A percentile compares a stretch with the other conserved stretches of the same genome.
Evolutionary conservation across 2,329 filamentous ascomycete species (phyloP).

Genomic region (Davidsoniella virescens): DNA sequence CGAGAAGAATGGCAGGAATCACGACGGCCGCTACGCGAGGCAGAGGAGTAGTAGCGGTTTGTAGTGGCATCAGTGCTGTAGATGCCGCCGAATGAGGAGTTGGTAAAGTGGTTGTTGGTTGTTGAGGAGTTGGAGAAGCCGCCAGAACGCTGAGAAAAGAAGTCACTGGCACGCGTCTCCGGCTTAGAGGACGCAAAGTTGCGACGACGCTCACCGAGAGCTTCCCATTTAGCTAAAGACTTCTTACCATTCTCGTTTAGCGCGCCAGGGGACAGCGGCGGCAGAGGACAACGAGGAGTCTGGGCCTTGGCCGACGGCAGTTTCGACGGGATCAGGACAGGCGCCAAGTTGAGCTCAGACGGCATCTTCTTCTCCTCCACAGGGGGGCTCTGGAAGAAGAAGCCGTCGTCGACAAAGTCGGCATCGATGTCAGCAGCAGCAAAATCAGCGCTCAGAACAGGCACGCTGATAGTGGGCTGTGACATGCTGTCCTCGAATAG

Average conservation of each 20-base stretch:
- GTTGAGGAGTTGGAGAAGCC: not conserved
- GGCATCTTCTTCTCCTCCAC: not conserved
- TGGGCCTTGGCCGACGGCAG: slow-evolving; percentile 21
- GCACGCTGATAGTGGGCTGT: slow-evolving; percentile 16
- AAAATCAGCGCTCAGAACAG: slow-evolving; percentile 16
- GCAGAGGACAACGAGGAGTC: not conserved
- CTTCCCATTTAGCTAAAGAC: slow-evolving; percentile 71
- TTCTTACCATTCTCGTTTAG: slow-evolving; percentile 14
- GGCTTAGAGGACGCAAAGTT: slow-evolving; percentile 25
- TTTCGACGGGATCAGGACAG: not conserved
- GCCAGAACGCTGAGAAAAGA: not conserved
- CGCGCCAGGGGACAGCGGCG: not conserved
- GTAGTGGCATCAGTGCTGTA: slow-evolving; percentile 1
- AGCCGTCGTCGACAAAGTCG: slow-evolving; percentile 50
- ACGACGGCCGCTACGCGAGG: slow-evolving; percentile 2
- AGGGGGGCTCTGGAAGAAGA: slow-evolving; percentile 50
- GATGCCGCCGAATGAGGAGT: slow-evolving; percentile 2
- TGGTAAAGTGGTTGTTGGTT: not conserved
- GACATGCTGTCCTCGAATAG: slow-evolving; percentile 19
- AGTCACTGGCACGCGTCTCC: not conserved
- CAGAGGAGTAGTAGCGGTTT: slow-evolving; percentile 2
- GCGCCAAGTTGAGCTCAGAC: not conserved
- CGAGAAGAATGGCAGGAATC: slow-evolving; percentile 5
- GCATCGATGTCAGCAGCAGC: slow-evolving; percentile 39
- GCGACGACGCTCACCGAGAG: slow-evolving; percentile 68